phyloP scores from a whole-genome alignment of 805 yeast genomes.

The Starmerella riodocensis region DNA sequence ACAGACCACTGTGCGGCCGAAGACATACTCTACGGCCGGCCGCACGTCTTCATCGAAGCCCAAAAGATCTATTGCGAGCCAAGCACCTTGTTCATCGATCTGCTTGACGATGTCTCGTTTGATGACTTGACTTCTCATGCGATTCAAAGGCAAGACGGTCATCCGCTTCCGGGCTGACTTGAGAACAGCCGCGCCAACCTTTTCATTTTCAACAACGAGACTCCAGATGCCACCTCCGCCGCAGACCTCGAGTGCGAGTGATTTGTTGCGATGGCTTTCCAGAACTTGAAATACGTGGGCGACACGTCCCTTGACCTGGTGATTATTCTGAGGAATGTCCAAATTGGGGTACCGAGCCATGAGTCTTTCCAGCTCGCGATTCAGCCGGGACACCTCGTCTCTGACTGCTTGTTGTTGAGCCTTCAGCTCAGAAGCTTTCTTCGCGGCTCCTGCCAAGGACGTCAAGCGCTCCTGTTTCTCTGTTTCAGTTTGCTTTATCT shows the following conservation, averaged over 20 bases:
- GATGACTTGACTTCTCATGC: slow-evolving; percentile 51
- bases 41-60: slow-evolving; percentile 57
- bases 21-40: slow-evolving; percentile 81
- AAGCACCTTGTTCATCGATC: slow-evolving; percentile 80
- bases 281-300: slow-evolving; percentile 66
- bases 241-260: slow-evolving; percentile 79
- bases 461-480: not conserved
- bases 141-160: slow-evolving; percentile 84
- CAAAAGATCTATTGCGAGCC: slow-evolving; percentile 72
- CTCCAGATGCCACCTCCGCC: slow-evolving; percentile 88
- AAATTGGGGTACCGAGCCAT: slow-evolving; percentile 11
- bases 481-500: not conserved
- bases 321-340: slow-evolving; percentile 39
- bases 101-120: slow-evolving; percentile 39
- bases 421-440: slow-evolving; percentile 1
- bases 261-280: slow-evolving; percentile 42
- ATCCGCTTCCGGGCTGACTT: slow-evolving; percentile 74
- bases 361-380: slow-evolving; percentile 9
- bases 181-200: slow-evolving; percentile 67
- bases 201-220: slow-evolving; percentile 80
- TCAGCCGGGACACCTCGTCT: slow-evolving; percentile 9
- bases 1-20: slow-evolving; percentile 83
- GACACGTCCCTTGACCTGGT: slow-evolving; percentile 70
- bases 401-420: slow-evolving; percentile 1
- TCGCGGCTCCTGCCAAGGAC: not conserved